Evolutionary conservation across 345 rosid genomes (phyloP), one percentile per base, ranked within the genome.

Genomic region (Bruguiera parviflora): DNA sequence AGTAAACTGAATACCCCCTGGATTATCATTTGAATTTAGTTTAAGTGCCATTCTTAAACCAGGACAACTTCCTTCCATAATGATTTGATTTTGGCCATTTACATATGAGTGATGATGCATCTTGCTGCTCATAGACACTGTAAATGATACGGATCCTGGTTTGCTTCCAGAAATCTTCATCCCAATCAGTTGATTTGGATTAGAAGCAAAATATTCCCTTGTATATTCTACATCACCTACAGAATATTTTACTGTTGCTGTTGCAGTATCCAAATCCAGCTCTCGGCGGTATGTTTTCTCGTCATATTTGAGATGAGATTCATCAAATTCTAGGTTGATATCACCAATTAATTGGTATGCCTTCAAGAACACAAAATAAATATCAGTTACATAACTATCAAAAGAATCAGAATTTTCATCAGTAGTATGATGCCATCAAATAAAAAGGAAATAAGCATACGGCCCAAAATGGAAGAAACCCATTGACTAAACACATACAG

Each of bases 281-380:
- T 91, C 97, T 75, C 98, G 85, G 22, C 18, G 69, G 52, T 94
- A 92, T 15, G 93, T 84, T 29, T 73, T 85, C 74, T 83, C 80
- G n/a, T 69, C 82, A 84, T 86, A 88, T 64, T 64, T 73, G 66
- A 77, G 84, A 84, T 95, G 97, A 0, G 87, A 83, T 64, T 84
- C 85, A 71, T 84, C 92, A 70, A 95, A 95, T 66, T 92, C 84
- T 67, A 90, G 75, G 72, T 84, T 85, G 68, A 95, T 79, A 78
- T 95, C 97, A 51, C 97, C 96, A 61, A 95, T 89, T 58, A 90
- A 75, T 79, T 89, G 97, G 71, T 92, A 95, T 73, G 84, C 89
- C 97, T 95, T 53, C 80, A 79, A 37, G 66, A 72, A 63, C 11
- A 73, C 32, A 53, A 53, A 24, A n/a, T 8, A 21, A 22, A 53